Evolutionary conservation across 495 filamentous ascomycete genomes (phyloP), one percentile per base, ranked within the genome.

Genomic region (Platismatia glauca): DNA sequence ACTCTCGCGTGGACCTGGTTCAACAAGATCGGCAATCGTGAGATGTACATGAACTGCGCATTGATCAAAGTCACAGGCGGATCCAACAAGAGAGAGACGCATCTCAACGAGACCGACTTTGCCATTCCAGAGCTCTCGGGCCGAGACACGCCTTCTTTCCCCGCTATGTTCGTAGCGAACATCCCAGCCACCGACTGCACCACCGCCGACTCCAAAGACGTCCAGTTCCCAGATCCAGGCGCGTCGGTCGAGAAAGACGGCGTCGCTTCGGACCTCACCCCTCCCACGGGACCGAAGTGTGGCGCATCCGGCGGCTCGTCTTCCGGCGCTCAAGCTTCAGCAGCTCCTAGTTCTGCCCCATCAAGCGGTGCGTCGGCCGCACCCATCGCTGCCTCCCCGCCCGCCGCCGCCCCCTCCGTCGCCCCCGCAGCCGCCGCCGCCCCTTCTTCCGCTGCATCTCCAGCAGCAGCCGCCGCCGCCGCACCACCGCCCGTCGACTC

Each of bases 21-120:
- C 69, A 84, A 83, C 55, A 69, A 79, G 27, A 44, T 77, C 0
- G 83, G 83, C 0, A 80, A 84, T 62, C 76, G 76, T 16, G 82
- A 85, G 67, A 82, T 86, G 75, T 86, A 84, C 70, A 82, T 83
- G 78, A 82, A 81, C 69, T 86, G 82, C 61, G 80, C 81, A 0
- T 73, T 78, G 8, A 72, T 82, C 57, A 77, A 73, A 22, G 77
- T 86, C 64, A 78, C 72, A 20, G 73, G 70, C 27, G 69, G 74
- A 15, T 65, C 64, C 38, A 71, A 67, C 39, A 80, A 79, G 73
- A 73, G 78, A 34, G 52, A 66, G 22, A n/a, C 43, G n/a, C 16
- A 53, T 7, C 3, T 20, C 43, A 66, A 56, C 43, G 60, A 57
- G 18, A 62, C 53, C 18, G 60, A 57, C 1, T 56, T 41, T 11